Conservation (phyloP, 1,139 yeast species). For the Magnusiomyces ingens region DNA sequence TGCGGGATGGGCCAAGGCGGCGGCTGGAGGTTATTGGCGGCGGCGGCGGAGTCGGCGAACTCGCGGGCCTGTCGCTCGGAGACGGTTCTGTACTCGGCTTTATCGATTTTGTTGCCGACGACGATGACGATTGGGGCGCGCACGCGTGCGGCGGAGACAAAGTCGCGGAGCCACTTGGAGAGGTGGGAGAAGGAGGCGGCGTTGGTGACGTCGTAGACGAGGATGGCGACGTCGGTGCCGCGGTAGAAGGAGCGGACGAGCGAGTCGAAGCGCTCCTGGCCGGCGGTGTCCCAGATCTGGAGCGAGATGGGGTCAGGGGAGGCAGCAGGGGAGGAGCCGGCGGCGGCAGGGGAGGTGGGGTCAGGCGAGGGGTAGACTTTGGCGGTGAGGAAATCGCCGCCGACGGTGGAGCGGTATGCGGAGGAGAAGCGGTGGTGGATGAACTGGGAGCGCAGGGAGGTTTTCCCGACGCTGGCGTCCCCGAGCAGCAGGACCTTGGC, state of each 20-base stretch:
- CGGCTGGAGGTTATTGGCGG: neutral
- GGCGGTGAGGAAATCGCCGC: constrained; percentile 54
- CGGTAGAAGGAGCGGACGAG: constrained; percentile 54
- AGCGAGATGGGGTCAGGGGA: constrained; percentile 33
- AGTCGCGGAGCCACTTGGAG: constrained; percentile 47
- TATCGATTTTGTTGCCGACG: constrained; percentile 52
- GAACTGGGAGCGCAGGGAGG: constrained; percentile 52
- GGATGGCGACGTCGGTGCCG: constrained; percentile 53
- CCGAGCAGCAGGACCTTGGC: constrained; percentile 52
- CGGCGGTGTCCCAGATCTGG: constrained; percentile 65
- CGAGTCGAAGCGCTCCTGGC: constrained; percentile 58
- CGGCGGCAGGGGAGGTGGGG: constrained; percentile 3
- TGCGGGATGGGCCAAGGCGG: neutral
- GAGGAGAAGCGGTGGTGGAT: constrained; percentile 52
- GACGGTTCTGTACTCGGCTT: constrained; percentile 20
- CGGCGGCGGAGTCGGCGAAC: constrained; percentile 13
- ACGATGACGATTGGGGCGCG: constrained; percentile 45
- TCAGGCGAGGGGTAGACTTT: constrained; percentile 26
- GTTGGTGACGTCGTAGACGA: constrained; percentile 52
- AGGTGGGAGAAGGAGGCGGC: constrained; percentile 46
- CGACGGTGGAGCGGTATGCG: constrained; percentile 56
- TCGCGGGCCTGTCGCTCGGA: constrained; percentile 21
- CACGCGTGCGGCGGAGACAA: constrained; percentile 46
- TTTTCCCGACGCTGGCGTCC: constrained; percentile 58
- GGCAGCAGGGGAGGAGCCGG: neutral